Evolutionary conservation across 2,329 filamentous ascomycete genomes (phyloP), one percentile per base, ranked within the genome.

Genomic region (Dothideomycetes sp.): DNA sequence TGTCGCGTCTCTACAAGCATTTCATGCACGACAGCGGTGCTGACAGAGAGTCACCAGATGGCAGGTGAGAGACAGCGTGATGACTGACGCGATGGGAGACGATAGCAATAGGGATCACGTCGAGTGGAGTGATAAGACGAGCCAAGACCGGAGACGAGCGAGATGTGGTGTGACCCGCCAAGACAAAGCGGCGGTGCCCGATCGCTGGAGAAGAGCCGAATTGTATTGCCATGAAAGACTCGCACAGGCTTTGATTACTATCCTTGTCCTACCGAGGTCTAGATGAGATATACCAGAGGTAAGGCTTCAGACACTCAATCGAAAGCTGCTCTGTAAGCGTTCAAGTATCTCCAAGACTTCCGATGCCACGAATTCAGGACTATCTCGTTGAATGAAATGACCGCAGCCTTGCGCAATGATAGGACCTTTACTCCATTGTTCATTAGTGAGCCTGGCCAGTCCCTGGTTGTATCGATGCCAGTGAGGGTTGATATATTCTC

Each of bases 391-490:
- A 17, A 77, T 65, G 41, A 75, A 75, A 52, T 75, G 71, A 0
- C 71, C 71, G 24, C 68, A 70, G 0, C 61, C 59, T 5, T 60
- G 55, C 1, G 70, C 71, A 31, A 68, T 62, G 10, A 72, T 48
- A 2, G 64, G 65, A 0, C 67, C 67, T 31, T 62, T 63, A 15
- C 58, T 60, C 27, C 51, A 61, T 9, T 59, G 58, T 0, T 50
- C 37, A 3, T 55, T 56, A 0, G 66, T 72, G 9, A 77, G 59
- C 15, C 53, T 55, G 1, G 59, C 50, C 17, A 78, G 48, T 0
- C 66, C 70, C 40, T 69, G 57, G 36, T 77, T 77, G 47, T 77
- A 78, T 19, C 36, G 45, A 3, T 63, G 57, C 73, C 73, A 78
- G 2, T 59, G 61, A 0, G 71, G 66, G 40, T 77, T 75, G 37